Evolutionary conservation across 495 filamentous ascomycete species (phyloP).

Genomic region (Penicillium daleae): DNA sequence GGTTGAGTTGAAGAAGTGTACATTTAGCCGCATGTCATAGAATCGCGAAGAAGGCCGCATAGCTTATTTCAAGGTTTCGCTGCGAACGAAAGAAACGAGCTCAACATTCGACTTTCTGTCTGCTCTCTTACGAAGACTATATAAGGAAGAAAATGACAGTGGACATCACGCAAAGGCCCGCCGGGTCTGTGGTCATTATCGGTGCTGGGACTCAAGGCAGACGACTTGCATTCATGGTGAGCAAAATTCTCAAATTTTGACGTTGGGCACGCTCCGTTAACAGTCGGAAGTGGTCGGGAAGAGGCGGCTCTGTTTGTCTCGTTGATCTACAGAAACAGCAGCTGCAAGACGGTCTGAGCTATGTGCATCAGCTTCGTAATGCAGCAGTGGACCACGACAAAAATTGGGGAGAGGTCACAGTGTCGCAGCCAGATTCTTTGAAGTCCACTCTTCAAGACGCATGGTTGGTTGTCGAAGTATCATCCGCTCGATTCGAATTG

Average conservation of each 20-base stretch:
- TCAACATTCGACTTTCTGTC: not conserved
- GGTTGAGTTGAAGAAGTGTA: not conserved
- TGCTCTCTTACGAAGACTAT: too few relatives aligned
- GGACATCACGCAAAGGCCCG: conserved; percentile 3
- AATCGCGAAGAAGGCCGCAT: not conserved
- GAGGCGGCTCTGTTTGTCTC: conserved; percentile 35
- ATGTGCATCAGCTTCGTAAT: conserved; percentile 30
- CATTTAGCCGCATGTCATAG: not conserved
- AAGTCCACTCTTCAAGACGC: conserved; percentile 25
- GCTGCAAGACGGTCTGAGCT: conserved; percentile 26
- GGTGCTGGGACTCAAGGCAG: conserved; percentile 46
- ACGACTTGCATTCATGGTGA: conserved; percentile 46
- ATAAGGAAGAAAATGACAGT: not conserved
- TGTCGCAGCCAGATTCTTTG: conserved; percentile 19
- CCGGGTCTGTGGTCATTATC: conserved; percentile 29
- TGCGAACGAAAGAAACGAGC: not conserved
- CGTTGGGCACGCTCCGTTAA: not conserved
- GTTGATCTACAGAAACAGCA: conserved; percentile 34
- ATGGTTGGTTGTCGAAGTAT: conserved; percentile 45
- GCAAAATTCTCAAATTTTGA: not conserved
- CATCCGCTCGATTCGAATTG: not conserved
- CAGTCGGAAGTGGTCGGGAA: conserved; percentile 38
- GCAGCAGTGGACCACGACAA: conserved; percentile 11
- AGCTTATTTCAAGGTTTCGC: not conserved
- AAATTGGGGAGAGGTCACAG: conserved; percentile 25